These are phyloP conservation scores for Colletotrichum gloeosporioides DNA, from an alignment of 2,329 filamentous ascomycete species.

Conservation along the genomic window DNA sequence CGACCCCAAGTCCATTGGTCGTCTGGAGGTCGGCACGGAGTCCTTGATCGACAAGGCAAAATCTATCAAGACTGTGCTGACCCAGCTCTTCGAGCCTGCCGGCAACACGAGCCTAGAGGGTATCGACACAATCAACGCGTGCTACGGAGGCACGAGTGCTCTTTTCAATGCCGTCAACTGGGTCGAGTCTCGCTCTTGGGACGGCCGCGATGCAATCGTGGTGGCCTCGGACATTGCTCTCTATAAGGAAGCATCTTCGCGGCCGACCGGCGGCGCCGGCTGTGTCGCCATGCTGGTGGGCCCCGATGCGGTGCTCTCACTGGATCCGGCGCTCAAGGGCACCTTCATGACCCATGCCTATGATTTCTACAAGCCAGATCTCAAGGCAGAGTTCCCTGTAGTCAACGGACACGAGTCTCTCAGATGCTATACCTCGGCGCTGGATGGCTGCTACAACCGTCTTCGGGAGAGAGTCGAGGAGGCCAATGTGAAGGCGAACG, in stretches of 20 bases:
- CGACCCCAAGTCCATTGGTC: constrained; percentile 77
- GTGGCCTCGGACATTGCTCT: constrained; percentile 84
- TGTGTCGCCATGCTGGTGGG: constrained; percentile 81
- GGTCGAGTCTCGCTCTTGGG: constrained; percentile 87
- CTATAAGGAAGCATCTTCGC: constrained; percentile 82
- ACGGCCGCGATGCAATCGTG: constrained; percentile 81
- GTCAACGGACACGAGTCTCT: constrained; percentile 85
- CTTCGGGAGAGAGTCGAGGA: constrained; percentile 67
- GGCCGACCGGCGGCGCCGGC: constrained; percentile 81
- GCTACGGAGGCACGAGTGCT: constrained; percentile 86
- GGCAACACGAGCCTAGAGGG: constrained; percentile 86
- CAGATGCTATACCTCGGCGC: constrained; percentile 80
- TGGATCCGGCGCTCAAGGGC: constrained; percentile 80
- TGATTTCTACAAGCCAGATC: constrained; percentile 90
- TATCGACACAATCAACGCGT: constrained; percentile 83
- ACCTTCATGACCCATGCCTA: constrained; percentile 85
- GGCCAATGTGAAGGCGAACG: constrained; percentile 57
- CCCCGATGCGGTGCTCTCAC: constrained; percentile 75
- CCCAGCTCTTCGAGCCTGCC: constrained; percentile 77
- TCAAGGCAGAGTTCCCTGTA: constrained; percentile 85
- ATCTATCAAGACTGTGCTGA: constrained; percentile 86
- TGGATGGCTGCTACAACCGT: constrained; percentile 79
- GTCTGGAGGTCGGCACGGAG: constrained; percentile 85
- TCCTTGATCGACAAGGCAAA: constrained; percentile 89
- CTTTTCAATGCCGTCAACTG: constrained; percentile 85